Base-by-base conservation (phyloP, 495 filamentous ascomycete genomes). In the Cercophora sp. region DNA sequence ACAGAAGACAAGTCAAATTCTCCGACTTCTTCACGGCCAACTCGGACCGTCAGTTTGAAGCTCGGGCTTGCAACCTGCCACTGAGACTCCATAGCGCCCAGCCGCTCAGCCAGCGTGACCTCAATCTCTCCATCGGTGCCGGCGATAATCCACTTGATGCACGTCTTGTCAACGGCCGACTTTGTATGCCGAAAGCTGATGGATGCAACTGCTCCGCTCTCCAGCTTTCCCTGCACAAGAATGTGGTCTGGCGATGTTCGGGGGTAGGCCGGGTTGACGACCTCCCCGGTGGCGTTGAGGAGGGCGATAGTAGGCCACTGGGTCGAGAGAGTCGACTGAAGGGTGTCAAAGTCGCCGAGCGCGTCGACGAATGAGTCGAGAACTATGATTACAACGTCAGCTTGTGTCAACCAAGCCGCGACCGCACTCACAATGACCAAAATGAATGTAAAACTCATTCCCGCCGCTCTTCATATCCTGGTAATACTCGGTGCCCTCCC, bases 101-200 rank as follows among this genome's bases (percentile, higher is more conserved):
- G 20, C 29, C 5, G 1, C 15, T 48, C 26, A 11, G 52, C 44
- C 5, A 52, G 47, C 15, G 62, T 63, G 35, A 79, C 43, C 37
- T 63, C 65, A 20, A 78, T 68, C 59, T 76, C 70, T 6, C 78
- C 76, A 40, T 76, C 66, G 1, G 66, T 65, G 37, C 74, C 77
- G 19, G 67, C 65, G 46, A 79, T 75, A 19, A 62, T 54, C 77
- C 75, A 79, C 9, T 60, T 45, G 15, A 74, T 59, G 15, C 55
- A 56, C 1, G 49, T 48, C 3, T 47, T 56, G 40, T 70, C 67
- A 25, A 66, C 60, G n/a, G 68, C 57, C 0, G 58, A 31, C 19
- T 57, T 50, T 1, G 63, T 56, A 27, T 61, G 58, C n/a, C 68
- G 71, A 36, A 68, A 65, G 41, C 59, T 62, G 29, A 75, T 50